These are phyloP conservation scores for Lactifluus pinguis DNA, from an alignment of 768 basidiomycete genomes.

Conservation along the genomic window DNA sequence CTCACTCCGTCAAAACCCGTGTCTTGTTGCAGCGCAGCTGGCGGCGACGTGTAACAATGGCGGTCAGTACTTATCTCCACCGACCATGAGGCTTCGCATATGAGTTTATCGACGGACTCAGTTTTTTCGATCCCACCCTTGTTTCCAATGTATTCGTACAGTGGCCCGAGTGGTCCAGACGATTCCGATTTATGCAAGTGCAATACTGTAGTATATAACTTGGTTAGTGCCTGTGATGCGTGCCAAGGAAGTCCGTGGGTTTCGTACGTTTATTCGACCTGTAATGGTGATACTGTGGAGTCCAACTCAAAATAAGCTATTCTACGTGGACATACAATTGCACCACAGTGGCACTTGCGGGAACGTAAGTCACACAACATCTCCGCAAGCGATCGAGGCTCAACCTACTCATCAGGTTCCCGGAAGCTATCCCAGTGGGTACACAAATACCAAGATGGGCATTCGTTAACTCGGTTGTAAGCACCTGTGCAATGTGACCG, in stretches of 20 bases:
- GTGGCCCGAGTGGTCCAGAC: background rate
- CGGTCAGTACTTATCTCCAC: background rate
- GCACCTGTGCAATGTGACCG: background rate
- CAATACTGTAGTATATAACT: slow-evolving; percentile 23
- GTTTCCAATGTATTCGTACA: slow-evolving; percentile 3
- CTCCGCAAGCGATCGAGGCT: background rate
- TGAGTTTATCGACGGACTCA: background rate
- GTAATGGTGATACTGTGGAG: background rate
- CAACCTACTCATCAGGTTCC: slow-evolving; percentile 1
- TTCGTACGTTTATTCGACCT: slow-evolving; percentile 5
- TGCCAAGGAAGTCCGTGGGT: slow-evolving; percentile 19
- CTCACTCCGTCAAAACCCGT: slow-evolving; percentile 11
- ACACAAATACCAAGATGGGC: slow-evolving; percentile 43
- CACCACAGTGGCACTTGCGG: background rate
- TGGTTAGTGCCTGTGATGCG: slow-evolving; percentile 23
- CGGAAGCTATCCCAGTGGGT: slow-evolving; percentile 30
- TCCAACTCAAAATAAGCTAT: slow-evolving; percentile 2
- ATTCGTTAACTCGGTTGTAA: slow-evolving; percentile 36
- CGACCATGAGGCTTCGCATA: background rate
- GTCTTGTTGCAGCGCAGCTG: background rate
- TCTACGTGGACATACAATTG: slow-evolving; percentile 14
- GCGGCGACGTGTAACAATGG: slow-evolving; percentile 3
- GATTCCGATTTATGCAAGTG: slow-evolving; percentile 19
- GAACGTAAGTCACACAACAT: slow-evolving; percentile 7
- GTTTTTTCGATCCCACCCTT: background rate